Evolutionary conservation across 768 basidiomycete species (phyloP), one percentile per base, ranked within the genome.

Genomic region (Auricularia auricula-judae): DNA sequence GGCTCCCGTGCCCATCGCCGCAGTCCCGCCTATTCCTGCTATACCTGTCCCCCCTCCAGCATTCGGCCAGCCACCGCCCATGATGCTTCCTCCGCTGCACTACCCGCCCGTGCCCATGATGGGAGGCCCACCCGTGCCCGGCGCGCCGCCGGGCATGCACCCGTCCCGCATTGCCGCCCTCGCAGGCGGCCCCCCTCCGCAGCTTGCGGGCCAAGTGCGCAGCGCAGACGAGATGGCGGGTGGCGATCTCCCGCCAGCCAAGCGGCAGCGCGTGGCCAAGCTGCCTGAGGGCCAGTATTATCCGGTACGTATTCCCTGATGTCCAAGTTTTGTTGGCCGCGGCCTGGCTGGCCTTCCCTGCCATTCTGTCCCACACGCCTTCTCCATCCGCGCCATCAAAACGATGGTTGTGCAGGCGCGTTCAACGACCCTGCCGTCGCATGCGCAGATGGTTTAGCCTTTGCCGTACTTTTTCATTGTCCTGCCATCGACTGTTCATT

Each of bases 41-140:
- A 91, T 89, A 1, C 93, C 94, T 11, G 94, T 88, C 10, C 95
- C 95, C 5, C 94, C 95, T 68, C 93, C 94, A 12, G 87, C 91
- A 14, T 91, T 72, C 29, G 63, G 53, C 39, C 82, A 83, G 56
- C 80, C 84, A 4, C 74, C 77, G 1, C 89, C 89, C 5, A 88
- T 91, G 39, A 89, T 91, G 88, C 83, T 86, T 14, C 89, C 88
- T 11, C 88, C 88, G n/a, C 76, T 92, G 66, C 90, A 91, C 75
- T 92, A 89, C 74, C 90, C 90, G 75, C 89, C 87, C 58, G 77
- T 86, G 67, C 47, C 10, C 74, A 81, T 14, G 67, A 72, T 12
- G 73, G 71, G 21, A 74, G 71, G 44, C 73, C 74, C 29, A 71
- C 75, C 67, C 68, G 70, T 29, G 65, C 75, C 65, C 51, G 61